Percentiles rank a stretch among this genome's conserved stretches.
Conservation (phyloP, 2,329 filamentous ascomycete species). For the Botryotinia narcissicola region DNA sequence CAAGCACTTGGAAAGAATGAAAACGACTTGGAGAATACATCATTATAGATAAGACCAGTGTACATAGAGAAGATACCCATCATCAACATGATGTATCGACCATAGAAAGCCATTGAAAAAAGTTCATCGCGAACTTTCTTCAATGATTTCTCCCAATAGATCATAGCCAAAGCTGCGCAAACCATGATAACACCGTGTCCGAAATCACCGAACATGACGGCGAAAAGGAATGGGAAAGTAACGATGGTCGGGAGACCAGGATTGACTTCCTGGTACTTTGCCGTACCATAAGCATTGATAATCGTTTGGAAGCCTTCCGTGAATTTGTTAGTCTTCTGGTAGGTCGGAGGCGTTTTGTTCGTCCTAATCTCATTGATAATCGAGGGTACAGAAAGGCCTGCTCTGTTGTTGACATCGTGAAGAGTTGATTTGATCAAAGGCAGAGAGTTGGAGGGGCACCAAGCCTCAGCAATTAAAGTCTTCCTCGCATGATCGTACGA, state of each 20-base stretch:
- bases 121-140: slow-evolving; percentile 93
- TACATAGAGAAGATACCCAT: slow-evolving; percentile 98
- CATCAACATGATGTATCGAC: slow-evolving; percentile 96
- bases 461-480: slow-evolving; percentile 95
- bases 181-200: slow-evolving; percentile 93
- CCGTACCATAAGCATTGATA: slow-evolving; percentile 96
- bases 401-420: slow-evolving; percentile 94
- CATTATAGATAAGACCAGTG: slow-evolving; percentile 96
- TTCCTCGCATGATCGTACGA: slow-evolving; percentile 95
- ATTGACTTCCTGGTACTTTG: slow-evolving; percentile 97
- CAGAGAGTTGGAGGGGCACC: slow-evolving; percentile 91
- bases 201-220: slow-evolving; percentile 99
- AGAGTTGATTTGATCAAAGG: slow-evolving; percentile 87
- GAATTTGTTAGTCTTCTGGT: slow-evolving; percentile 97
- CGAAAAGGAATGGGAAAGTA: slow-evolving; percentile 98
- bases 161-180: slow-evolving; percentile 81
- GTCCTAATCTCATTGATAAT: slow-evolving; percentile 98
- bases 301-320: slow-evolving; percentile 98
- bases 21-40: slow-evolving; percentile 91
- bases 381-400: slow-evolving; percentile 92
- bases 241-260: slow-evolving; percentile 92
- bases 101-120: slow-evolving; percentile 98
- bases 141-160: slow-evolving; percentile 90
- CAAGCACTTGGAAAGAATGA: slow-evolving; percentile 87
- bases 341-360: slow-evolving; percentile 95